Percentiles rank a stretch among this genome's conserved stretches.
These are phyloP conservation scores for Thermochaetoides thermophila DNA, from an alignment of 495 filamentous ascomycete species.

Conservation along the genomic window DNA sequence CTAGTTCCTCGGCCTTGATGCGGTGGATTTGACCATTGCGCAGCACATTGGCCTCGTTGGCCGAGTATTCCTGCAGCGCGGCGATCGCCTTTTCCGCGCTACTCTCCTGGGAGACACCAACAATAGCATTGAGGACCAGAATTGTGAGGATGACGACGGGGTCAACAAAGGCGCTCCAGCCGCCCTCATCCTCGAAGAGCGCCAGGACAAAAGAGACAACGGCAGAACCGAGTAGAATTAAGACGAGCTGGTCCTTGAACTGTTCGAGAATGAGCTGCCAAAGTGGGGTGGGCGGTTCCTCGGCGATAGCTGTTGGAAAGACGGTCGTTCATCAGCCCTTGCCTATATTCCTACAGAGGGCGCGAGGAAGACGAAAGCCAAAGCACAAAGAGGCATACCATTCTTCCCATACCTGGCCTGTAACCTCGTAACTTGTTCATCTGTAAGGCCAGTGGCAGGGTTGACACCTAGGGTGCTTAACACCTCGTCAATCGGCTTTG, in stretches of 20 bases:
- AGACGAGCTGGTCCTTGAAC: slow-evolving; percentile 96
- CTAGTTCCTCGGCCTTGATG: slow-evolving; percentile 86
- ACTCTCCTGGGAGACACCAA: slow-evolving; percentile 96
- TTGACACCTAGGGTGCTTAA: slow-evolving; percentile 58
- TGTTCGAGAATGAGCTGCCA: slow-evolving; percentile 96
- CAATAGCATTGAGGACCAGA: slow-evolving; percentile 87
- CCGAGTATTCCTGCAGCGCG: slow-evolving; percentile 96
- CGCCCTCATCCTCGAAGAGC: slow-evolving; percentile 82
- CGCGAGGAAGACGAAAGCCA: background rate
- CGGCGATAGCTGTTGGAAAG: slow-evolving; percentile 56
- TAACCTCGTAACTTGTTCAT: slow-evolving; percentile 47
- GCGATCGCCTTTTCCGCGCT: slow-evolving; percentile 98
- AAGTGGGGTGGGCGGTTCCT: slow-evolving; percentile 92
- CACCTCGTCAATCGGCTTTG: slow-evolving; percentile 49
- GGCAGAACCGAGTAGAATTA: slow-evolving; percentile 87
- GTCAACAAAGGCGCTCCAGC: slow-evolving; percentile 97
- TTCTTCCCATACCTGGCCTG: slow-evolving; percentile 67
- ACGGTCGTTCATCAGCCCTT: no score
- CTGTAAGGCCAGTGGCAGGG: slow-evolving; percentile 50
- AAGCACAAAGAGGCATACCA: slow-evolving; percentile 39
- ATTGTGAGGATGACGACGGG: slow-evolving; percentile 95
- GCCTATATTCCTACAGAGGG: no score
- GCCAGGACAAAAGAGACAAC: slow-evolving; percentile 90
- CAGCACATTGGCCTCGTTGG: slow-evolving; percentile 89
- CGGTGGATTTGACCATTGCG: slow-evolving; percentile 60